A percentile compares a stretch with the other conserved stretches of the same genome.
phyloP scores from a whole-genome alignment of 2,329 filamentous ascomycete genomes.

The Corniculantispora saksenae region DNA sequence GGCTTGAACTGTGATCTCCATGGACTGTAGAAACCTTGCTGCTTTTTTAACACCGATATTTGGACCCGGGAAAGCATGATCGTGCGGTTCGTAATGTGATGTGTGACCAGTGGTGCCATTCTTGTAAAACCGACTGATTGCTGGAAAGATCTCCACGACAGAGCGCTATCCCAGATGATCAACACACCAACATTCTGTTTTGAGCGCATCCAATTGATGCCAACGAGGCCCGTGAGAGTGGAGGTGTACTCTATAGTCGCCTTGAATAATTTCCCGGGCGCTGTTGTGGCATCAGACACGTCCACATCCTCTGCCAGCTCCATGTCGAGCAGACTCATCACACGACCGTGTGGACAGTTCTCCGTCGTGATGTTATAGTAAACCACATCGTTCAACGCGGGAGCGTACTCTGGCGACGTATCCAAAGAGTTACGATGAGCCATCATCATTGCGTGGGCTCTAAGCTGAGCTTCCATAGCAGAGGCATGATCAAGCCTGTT shows the following conservation, averaged over 20 bases:
- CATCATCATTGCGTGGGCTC: neutral
- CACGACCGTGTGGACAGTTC: neutral
- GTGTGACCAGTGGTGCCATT: neutral
- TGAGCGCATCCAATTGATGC: neutral
- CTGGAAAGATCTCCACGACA: constrained; percentile 1
- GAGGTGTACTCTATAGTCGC: too few species aligned
- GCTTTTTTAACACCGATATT: neutral
- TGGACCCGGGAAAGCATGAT: neutral
- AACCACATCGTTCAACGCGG: neutral
- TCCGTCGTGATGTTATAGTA: neutral
- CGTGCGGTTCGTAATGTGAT: neutral
- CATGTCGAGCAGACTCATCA: neutral
- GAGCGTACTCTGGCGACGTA: neutral
- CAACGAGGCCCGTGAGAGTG: neutral
- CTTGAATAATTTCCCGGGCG: too few species aligned
- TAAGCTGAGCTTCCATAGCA: neutral
- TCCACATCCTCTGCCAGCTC: neutral
- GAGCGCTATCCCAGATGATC: neutral
- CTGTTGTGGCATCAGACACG: neutral
- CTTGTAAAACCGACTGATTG: neutral
- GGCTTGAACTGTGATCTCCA: neutral
- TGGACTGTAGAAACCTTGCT: neutral
- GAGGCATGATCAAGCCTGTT: neutral
- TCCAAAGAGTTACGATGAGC: neutral
- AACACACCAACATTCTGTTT: neutral